Base-by-base conservation (phyloP, 2,329 filamentous ascomycete genomes). In the Epicoccum sorghinum region DNA sequence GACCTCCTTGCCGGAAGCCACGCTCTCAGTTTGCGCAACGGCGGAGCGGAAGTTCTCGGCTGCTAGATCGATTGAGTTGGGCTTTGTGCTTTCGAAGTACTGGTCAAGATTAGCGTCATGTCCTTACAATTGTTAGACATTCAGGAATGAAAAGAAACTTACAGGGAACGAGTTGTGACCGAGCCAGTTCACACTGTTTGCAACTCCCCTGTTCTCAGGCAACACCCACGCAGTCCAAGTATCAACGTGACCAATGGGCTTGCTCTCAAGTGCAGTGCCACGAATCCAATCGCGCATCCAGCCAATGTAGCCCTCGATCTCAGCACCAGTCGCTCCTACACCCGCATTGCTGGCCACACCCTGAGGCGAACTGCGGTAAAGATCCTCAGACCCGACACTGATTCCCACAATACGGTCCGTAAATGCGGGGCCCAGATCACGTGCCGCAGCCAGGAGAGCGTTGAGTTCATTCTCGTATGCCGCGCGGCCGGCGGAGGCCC, bases 91-190 rank as follows among this genome's bases (percentile, higher is more conserved):
- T 78, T 96, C 86, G 78, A 87, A 96, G 81, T 92, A 96, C n/a
- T 90, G 83, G 75, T 29, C 27, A 6, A 29, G 1, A 3, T 29
- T 3, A 29, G 27, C 27, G 18, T 9, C 27, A 29, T 29, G 18
- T 18, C 18, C 3, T 18, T 18, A 18, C 27, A 29, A 29, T 29
- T 9, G 27, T 29, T 6, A 29, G 9, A 29, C 1, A 2, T 6
- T 9, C 27, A 29, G 4, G 27, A 9, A 3, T 2, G 9, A 29
- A 6, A 9, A 2, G 6, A 2, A 1, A 29, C 81, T 83, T 92
- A 96, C n/a, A 90, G 83, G 75, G 93, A 96, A 12, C 86, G 18
- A 89, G 71, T 96, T 91, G 72, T 93, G 85, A 58, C 91, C 91
- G 55, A 96, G 77, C 82, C 86, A 96, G 79, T 96, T 91, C 58